Conservation (phyloP, 441 rosid species). For the Mallotus japonicus region DNA sequence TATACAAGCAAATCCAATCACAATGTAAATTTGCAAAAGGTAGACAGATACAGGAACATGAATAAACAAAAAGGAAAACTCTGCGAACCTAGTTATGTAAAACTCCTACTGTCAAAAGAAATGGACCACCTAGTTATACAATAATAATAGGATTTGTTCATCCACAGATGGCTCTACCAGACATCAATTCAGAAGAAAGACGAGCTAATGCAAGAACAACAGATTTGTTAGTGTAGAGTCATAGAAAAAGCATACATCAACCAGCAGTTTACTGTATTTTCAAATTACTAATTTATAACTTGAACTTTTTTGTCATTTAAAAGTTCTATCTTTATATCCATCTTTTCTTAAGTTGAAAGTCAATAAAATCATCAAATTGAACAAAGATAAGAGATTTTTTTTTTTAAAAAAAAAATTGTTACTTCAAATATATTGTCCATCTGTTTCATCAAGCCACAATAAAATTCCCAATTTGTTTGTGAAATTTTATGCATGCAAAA, state of each 20-base stretch:
- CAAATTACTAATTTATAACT: no score
- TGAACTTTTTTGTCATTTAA: neutral
- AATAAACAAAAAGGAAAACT: neutral
- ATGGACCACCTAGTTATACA: neutral
- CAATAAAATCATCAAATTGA: neutral
- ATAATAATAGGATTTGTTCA: neutral
- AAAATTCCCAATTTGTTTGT: neutral
- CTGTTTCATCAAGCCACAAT: neutral
- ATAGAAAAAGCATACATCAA: no score
- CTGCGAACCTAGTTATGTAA: neutral
- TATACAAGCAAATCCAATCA: neutral
- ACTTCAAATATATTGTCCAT: neutral
- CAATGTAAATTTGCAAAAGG: neutral
- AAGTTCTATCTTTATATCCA: neutral
- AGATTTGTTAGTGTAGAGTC: neutral
- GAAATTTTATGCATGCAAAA: neutral
- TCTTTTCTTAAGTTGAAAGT: neutral
- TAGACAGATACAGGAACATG: neutral
- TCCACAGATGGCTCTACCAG: neutral
- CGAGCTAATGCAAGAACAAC: neutral
- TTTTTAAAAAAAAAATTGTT: neutral
- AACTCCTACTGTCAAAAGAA: neutral
- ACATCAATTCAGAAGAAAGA: neutral
- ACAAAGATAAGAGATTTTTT: neutral
- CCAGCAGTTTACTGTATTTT: no score